phyloP scores from a whole-genome alignment of 2,329 filamentous ascomycete genomes.

The Penicillium sp. region DNA sequence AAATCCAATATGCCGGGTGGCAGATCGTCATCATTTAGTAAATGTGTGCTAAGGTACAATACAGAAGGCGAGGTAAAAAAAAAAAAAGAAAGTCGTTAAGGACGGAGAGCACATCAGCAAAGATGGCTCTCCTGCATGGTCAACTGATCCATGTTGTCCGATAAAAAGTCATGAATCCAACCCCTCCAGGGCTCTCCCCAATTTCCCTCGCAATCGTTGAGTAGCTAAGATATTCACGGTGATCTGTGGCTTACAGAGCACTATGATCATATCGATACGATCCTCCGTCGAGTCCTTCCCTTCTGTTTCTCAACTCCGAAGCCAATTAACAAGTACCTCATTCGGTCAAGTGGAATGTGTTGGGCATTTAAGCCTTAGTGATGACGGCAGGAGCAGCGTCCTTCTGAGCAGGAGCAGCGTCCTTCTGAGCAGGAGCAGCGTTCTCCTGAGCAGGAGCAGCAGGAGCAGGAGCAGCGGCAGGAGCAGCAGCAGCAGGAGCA shows the following conservation, averaged over 20 bases:
- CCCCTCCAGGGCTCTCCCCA: conserved; percentile 16
- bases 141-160: conserved; percentile 22
- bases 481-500: conserved; percentile 34
- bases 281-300: neutral
- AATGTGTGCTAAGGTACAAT: conserved; percentile 44
- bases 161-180: conserved; percentile 26
- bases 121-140: conserved; percentile 23
- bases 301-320: conserved; percentile 12
- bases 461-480: conserved; percentile 40
- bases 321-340: conserved; percentile 15
- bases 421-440: no score
- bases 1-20: conserved; percentile 18
- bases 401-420: conserved; percentile 26
- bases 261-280: conserved; percentile 29
- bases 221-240: conserved; percentile 27
- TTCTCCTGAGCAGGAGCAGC: no score
- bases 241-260: conserved; percentile 7
- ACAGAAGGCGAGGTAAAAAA: conserved; percentile 38
- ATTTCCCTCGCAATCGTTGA: conserved; percentile 20
- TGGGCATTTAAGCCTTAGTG: conserved; percentile 30
- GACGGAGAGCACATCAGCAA: conserved; percentile 22
- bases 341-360: conserved; percentile 19
- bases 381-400: conserved; percentile 24
- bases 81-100: conserved; percentile 34
- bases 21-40: conserved; percentile 38